Percentiles rank a stretch among this genome's conserved stretches.
These are phyloP conservation scores for Lactarius psammicola DNA, from an alignment of 768 basidiomycete genomes.

Conservation along the genomic window DNA sequence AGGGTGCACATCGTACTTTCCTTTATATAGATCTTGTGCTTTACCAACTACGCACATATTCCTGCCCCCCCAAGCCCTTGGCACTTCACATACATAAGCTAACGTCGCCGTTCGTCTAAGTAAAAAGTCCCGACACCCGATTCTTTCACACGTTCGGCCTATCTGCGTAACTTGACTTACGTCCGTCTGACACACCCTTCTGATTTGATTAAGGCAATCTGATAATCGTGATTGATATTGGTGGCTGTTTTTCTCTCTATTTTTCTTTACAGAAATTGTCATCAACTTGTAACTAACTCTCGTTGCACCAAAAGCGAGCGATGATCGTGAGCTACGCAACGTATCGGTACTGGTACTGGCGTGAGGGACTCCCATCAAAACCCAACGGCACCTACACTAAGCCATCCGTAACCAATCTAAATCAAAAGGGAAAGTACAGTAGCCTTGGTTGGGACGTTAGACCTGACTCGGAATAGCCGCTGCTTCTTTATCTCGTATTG, in stretches of 20 bases:
- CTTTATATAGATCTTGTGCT: neutral
- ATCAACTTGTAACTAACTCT: neutral
- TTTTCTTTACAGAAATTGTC: neutral
- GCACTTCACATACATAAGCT: neutral
- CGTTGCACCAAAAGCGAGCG: neutral
- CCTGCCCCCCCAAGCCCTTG: neutral
- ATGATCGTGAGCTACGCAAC: neutral
- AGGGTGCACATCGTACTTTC: neutral
- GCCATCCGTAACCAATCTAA: neutral
- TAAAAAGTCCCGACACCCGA: neutral
- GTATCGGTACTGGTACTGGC: neutral
- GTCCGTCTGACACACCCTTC: neutral
- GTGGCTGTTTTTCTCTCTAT: neutral
- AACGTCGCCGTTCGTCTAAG: neutral
- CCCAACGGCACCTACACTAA: neutral
- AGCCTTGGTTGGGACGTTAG: too few species aligned
- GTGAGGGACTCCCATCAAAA: neutral
- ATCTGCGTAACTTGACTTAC: neutral
- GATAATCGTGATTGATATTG: neutral
- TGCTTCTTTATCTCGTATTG: neutral
- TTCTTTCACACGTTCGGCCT: neutral
- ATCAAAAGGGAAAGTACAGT: neutral
- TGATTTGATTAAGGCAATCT: neutral
- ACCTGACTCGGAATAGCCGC: neutral
- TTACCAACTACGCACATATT: neutral